These are phyloP conservation scores for Bidens hawaiensis DNA, from an alignment of 140 eudicot genomes.

Conservation along the genomic window DNA sequence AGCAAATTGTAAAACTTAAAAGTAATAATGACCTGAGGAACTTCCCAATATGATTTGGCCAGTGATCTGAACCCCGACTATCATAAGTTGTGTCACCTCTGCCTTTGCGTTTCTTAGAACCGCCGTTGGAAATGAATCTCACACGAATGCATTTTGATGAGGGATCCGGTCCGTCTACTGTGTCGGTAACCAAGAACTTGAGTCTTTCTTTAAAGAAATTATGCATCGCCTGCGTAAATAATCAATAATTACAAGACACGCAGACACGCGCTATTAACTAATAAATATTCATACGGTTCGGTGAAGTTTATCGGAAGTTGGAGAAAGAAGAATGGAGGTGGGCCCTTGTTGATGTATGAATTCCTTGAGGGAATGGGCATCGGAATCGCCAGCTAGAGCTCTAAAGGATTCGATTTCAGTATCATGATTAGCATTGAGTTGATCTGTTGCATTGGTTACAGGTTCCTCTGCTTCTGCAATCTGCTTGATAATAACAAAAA, in stretches of 20 bases:
- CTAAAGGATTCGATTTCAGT: constrained; percentile 70
- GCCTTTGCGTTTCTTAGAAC: constrained; percentile 68
- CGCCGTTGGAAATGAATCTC: constrained; percentile 45
- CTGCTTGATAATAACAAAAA: too few species aligned
- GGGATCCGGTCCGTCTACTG: constrained; percentile 78
- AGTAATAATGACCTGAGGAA: constrained; percentile 59
- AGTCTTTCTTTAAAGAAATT: constrained; percentile 77
- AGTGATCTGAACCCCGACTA: constrained; percentile 78
- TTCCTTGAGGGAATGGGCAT: constrained; percentile 51
- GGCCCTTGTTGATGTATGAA: constrained; percentile 41
- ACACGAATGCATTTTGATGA: constrained; percentile 93
- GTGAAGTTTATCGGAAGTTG: constrained; percentile 82
- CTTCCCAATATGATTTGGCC: constrained; percentile 87
- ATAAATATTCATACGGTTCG: constrained; percentile 42
- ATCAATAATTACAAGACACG: background rate
- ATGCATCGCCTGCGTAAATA: constrained; percentile 55
- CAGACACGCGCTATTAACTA: background rate
- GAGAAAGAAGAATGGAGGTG: constrained; percentile 64
- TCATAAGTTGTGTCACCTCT: constrained; percentile 76
- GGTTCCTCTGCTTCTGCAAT: constrained; percentile 54
- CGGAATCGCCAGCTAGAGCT: constrained; percentile 74
- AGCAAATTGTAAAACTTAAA: background rate
- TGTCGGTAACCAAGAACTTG: constrained; percentile 86
- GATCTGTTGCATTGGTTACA: constrained; percentile 40
- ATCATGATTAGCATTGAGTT: constrained; percentile 40